phyloP scores from a whole-genome alignment of 2,329 filamentous ascomycete species.

The Aspergillus persii region DNA sequence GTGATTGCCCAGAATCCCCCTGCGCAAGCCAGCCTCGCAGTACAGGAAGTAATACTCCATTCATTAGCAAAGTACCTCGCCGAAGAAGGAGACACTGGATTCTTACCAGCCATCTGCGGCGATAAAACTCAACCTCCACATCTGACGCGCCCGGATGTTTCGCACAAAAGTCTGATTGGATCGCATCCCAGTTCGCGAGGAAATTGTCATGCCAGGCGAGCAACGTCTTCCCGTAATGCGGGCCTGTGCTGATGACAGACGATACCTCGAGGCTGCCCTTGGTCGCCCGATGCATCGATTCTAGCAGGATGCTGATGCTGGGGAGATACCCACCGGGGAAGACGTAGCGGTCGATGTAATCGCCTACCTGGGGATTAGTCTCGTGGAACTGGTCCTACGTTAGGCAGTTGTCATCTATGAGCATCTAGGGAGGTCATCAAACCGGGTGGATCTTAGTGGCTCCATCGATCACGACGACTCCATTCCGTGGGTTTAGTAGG shows the following conservation, averaged over 20 bases:
- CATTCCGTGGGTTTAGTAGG: slow-evolving; percentile 62
- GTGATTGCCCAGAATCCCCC: slow-evolving; percentile 69
- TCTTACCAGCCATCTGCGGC: slow-evolving; percentile 62
- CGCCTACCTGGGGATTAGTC: slow-evolving; percentile 63
- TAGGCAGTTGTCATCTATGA: neutral
- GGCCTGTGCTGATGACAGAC: slow-evolving; percentile 68
- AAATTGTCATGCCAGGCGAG: slow-evolving; percentile 68
- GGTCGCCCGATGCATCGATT: slow-evolving; percentile 61
- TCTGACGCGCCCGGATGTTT: slow-evolving; percentile 61
- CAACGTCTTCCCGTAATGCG: slow-evolving; percentile 69
- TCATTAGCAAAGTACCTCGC: neutral
- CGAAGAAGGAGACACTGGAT: neutral
- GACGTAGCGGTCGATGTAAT: slow-evolving; percentile 75
- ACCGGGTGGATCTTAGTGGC: slow-evolving; percentile 71
- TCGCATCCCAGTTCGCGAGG: slow-evolving; percentile 60
- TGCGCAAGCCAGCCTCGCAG: slow-evolving; percentile 70
- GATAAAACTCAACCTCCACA: slow-evolving; percentile 64
- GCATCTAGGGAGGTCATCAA: neutral
- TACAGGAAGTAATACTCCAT: slow-evolving; percentile 69
- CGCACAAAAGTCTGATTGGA: slow-evolving; percentile 58
- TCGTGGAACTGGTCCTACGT: slow-evolving; percentile 49
- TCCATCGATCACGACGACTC: slow-evolving; percentile 70
- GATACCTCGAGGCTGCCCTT: slow-evolving; percentile 64
- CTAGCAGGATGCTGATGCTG: slow-evolving; percentile 55
- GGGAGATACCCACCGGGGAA: slow-evolving; percentile 75